A percentile compares a stretch with the other conserved stretches of the same genome.
phyloP scores from a whole-genome alignment of 2,329 filamentous ascomycete genomes.

The Colletotrichum orbiculare region DNA sequence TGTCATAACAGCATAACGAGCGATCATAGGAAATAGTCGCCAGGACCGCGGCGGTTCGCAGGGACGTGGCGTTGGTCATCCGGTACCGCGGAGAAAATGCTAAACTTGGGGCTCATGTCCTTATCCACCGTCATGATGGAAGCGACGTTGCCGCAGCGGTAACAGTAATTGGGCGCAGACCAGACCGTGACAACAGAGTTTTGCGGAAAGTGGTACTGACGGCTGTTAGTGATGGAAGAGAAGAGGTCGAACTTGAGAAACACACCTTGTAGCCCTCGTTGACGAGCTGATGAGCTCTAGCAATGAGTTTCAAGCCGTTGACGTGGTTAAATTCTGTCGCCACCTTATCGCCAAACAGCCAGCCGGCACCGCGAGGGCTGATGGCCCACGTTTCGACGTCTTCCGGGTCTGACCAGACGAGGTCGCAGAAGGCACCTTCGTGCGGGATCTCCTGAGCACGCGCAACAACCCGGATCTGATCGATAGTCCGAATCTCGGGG shows the following conservation, averaged over 20 bases:
- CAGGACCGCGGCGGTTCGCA: slow-evolving; percentile 73
- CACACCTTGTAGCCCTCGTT: slow-evolving; percentile 96
- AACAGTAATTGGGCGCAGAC: slow-evolving; percentile 97
- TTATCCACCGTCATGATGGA: slow-evolving; percentile 94
- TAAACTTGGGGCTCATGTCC: slow-evolving; percentile 90
- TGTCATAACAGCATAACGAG: slow-evolving; percentile 9
- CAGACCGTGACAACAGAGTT: slow-evolving; percentile 98
- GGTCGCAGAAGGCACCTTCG: slow-evolving; percentile 96
- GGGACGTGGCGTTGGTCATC: slow-evolving; percentile 86
- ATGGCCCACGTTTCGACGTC: slow-evolving; percentile 97
- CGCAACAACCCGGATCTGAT: slow-evolving; percentile 99
- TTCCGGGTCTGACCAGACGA: slow-evolving; percentile 98
- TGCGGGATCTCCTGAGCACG: slow-evolving; percentile 98
- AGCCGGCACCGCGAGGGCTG: slow-evolving; percentile 94
- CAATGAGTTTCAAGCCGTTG: slow-evolving; percentile 94
- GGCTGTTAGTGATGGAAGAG: slow-evolving; percentile 41
- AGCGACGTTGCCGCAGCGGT: slow-evolving; percentile 94
- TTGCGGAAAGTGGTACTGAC: slow-evolving; percentile 89
- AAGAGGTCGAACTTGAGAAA: not conserved
- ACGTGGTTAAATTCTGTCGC: slow-evolving; percentile 98
- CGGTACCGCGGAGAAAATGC: slow-evolving; percentile 90
- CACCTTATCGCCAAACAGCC: slow-evolving; percentile 97
- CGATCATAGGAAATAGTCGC: slow-evolving; percentile 74
- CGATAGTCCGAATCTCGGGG: slow-evolving; percentile 94
- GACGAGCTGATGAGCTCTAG: slow-evolving; percentile 96